phyloP scores from a whole-genome alignment of 2,329 filamentous ascomycete species.

The Ophiocordyceps camponoti-saundersi region DNA sequence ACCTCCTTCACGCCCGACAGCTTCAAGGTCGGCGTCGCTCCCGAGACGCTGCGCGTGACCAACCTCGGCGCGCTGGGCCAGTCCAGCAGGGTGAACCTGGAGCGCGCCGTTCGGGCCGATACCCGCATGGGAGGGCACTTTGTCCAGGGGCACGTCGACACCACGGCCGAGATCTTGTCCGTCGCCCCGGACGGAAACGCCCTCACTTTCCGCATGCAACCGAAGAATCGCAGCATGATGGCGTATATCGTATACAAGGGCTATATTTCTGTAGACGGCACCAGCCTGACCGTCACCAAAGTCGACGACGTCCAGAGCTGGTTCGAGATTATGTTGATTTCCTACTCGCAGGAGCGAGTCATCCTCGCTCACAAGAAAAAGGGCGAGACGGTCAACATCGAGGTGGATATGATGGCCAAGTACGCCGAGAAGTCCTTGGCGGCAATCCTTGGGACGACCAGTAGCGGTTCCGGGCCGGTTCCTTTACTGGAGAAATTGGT shows the following conservation, averaged over 20 bases:
- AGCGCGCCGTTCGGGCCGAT: constrained; percentile 76
- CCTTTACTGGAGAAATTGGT: constrained; percentile 56
- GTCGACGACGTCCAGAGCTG: constrained; percentile 67
- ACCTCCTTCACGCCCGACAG: constrained; percentile 33
- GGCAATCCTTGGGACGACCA: constrained; percentile 43
- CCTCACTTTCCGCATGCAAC: constrained; percentile 67
- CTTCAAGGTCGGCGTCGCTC: constrained; percentile 89
- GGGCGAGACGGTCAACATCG: constrained; percentile 76
- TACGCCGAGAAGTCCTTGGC: constrained; percentile 81
- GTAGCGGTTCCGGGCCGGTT: constrained; percentile 31
- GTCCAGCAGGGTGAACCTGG: constrained; percentile 67
- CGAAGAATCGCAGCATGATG: constrained; percentile 51
- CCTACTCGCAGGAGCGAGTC: constrained; percentile 88
- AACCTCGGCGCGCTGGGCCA: constrained; percentile 65
- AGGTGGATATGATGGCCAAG: constrained; percentile 79
- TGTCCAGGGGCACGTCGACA: constrained; percentile 95
- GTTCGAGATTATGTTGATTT: constrained; percentile 95
- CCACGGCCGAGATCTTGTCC: constrained; percentile 57
- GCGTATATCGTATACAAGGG: constrained; percentile 92
- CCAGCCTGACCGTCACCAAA: constrained; percentile 78
- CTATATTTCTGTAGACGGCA: constrained; percentile 85
- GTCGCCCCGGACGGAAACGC: constrained; percentile 77
- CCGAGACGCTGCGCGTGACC: constrained; percentile 88
- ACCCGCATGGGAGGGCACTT: constrained; percentile 98
- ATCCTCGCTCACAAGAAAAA: constrained; percentile 62